Conservation (phyloP, 2,329 filamentous ascomycete genomes). For the Aspergillus ochraceus region DNA sequence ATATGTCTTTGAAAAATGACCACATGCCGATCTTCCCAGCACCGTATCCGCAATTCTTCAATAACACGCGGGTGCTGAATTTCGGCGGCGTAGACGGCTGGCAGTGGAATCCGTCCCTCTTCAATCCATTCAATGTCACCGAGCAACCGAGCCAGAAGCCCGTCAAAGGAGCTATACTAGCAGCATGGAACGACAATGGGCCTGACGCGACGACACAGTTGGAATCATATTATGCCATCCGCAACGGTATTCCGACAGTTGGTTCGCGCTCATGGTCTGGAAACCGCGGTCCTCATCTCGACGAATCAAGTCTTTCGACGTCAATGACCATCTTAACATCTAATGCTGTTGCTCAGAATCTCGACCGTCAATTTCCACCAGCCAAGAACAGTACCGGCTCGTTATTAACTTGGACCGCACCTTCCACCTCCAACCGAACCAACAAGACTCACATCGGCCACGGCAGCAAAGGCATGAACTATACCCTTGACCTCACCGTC, state of each 20-base stretch:
- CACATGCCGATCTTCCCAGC: constrained; percentile 52
- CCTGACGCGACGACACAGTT: constrained; percentile 52
- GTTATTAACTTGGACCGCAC: constrained; percentile 40
- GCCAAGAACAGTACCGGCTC: neutral
- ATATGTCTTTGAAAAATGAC: constrained; percentile 58
- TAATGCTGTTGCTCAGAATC: constrained; percentile 49
- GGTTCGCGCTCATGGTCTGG: constrained; percentile 58
- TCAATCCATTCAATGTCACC: constrained; percentile 50
- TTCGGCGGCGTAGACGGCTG: constrained; percentile 49
- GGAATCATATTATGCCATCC: constrained; percentile 55
- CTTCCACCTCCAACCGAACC: constrained; percentile 31
- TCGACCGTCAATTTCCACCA: constrained; percentile 35
- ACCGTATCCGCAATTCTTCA: constrained; percentile 49
- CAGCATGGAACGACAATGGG: constrained; percentile 59
- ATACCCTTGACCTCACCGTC: constrained; percentile 54
- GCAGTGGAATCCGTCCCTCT: constrained; percentile 52
- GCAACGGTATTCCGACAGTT: constrained; percentile 52
- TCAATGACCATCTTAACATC: constrained; percentile 46
- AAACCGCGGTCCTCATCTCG: constrained; percentile 42
- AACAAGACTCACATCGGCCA: constrained; percentile 39
- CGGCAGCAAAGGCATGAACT: constrained; percentile 57
- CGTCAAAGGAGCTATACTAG: constrained; percentile 51
- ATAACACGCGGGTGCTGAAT: constrained; percentile 49
- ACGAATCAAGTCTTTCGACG: constrained; percentile 37
- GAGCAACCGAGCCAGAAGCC: constrained; percentile 48